phyloP scores from a whole-genome alignment of 2,329 filamentous ascomycete species.

The Curvularia hawaiiensis region DNA sequence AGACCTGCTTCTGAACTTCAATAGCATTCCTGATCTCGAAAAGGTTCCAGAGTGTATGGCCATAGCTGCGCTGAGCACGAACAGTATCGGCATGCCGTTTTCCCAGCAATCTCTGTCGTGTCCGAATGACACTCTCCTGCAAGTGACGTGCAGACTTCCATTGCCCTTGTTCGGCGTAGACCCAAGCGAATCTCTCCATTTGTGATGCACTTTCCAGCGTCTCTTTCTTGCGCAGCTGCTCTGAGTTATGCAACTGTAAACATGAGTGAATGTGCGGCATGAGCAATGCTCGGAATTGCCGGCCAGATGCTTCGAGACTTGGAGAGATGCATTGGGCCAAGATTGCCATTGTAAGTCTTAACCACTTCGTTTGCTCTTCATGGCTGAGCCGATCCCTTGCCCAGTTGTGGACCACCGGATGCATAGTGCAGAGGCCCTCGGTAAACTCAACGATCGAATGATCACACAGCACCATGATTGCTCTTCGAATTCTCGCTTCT shows the following conservation, averaged over 20 bases:
- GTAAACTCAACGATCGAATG: constrained; percentile 32
- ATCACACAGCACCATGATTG: constrained; percentile 20
- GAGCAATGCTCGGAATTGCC: constrained; percentile 28
- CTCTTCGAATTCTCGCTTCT: constrained; percentile 20
- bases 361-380: constrained; percentile 28
- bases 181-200: constrained; percentile 27
- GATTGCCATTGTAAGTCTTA: constrained; percentile 35
- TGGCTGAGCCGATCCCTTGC: constrained; percentile 32
- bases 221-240: constrained; percentile 12
- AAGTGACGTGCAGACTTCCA: background rate
- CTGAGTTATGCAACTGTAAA: constrained; percentile 16
- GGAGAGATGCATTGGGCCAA: constrained; percentile 30
- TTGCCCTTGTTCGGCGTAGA: constrained; percentile 19
- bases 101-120: background rate
- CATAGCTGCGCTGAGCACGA: background rate
- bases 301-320: constrained; percentile 18
- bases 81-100: background rate
- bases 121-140: too few relatives aligned
- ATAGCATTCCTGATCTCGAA: background rate
- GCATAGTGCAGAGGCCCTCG: constrained; percentile 36
- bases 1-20: background rate
- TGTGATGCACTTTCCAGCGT: constrained; percentile 27
- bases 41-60: background rate
- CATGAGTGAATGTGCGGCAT: constrained; percentile 23
- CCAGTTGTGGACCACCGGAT: constrained; percentile 43